Percentiles rank a stretch among this genome's conserved stretches.
These are phyloP conservation scores for Linaria vulgaris DNA, from an alignment of 257 asterid genomes.

Conservation along the genomic window DNA sequence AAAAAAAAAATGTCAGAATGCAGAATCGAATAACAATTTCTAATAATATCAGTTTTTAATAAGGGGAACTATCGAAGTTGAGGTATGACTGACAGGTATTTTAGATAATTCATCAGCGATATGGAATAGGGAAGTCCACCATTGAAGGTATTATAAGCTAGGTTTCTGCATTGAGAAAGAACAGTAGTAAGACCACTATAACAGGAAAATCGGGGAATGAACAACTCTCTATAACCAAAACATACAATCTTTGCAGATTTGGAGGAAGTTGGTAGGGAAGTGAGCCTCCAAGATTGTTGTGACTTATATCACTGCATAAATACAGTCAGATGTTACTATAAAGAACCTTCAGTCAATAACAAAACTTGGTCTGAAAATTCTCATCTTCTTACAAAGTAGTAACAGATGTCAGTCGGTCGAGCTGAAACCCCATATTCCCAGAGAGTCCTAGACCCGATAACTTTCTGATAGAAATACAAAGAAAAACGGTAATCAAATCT, in stretches of 20 bases:
- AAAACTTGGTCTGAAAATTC: conserved; percentile 10
- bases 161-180: conserved; percentile 54
- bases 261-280: conserved; percentile 80
- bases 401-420: conserved; percentile 56
- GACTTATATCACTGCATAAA: conserved; percentile 83
- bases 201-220: conserved; percentile 1
- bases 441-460: conserved; percentile 58
- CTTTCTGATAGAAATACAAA: conserved; percentile 42
- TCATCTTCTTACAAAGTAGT: conserved; percentile 62
- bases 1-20: conserved; percentile 13
- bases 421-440: conserved; percentile 71
- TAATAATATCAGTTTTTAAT: no score
- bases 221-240: not conserved
- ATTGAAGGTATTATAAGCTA: conserved; percentile 66
- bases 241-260: conserved; percentile 75
- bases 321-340: conserved; percentile 15
- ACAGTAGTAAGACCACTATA: conserved; percentile 9
- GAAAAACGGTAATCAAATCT: conserved; percentile 26
- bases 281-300: conserved; percentile 68
- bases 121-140: conserved; percentile 75
- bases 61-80: conserved; percentile 10
- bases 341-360: conserved; percentile 4
- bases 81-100: conserved; percentile 59
- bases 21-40: no score
- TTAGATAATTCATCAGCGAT: conserved; percentile 62